Conservation (phyloP, 225 moss, liverwort and hornwort genomes). For the Pseudoscleropodium purum region DNA sequence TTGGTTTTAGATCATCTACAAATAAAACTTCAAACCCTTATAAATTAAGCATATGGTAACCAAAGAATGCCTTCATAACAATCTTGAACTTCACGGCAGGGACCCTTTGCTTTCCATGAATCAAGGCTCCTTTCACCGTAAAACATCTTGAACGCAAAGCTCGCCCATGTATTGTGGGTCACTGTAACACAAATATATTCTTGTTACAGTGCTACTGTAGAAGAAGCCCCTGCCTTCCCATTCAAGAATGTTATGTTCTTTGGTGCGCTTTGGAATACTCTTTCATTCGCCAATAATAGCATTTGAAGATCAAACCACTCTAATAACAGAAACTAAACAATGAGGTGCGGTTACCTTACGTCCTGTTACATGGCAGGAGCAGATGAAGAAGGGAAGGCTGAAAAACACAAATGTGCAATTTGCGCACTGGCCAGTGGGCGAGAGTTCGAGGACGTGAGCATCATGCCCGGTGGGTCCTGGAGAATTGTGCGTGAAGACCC, state of each 20-base stretch:
- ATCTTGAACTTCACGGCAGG: background rate
- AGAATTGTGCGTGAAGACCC: constrained; percentile 35
- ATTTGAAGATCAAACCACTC: background rate
- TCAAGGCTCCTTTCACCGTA: background rate
- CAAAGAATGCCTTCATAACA: background rate
- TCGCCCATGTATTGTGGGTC: background rate
- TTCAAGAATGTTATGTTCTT: background rate
- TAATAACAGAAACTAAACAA: background rate
- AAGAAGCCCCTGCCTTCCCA: background rate
- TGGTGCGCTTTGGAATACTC: background rate
- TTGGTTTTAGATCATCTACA: background rate
- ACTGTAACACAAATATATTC: background rate
- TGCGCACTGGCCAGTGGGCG: constrained; percentile 29
- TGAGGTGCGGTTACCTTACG: background rate
- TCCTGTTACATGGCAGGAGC: background rate
- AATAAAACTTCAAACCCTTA: background rate
- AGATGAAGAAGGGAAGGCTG: background rate
- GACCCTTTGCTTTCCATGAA: background rate
- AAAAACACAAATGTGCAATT: constrained; percentile 10
- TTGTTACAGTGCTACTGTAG: background rate
- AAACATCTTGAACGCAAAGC: background rate
- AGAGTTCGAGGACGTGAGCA: constrained; percentile 41
- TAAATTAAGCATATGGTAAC: background rate
- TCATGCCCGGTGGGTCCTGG: constrained; percentile 55
- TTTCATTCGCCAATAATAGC: background rate